Evolutionary conservation across 2,329 filamentous ascomycete species (phyloP).

Genomic region (Tolypocladium guangdongense): DNA sequence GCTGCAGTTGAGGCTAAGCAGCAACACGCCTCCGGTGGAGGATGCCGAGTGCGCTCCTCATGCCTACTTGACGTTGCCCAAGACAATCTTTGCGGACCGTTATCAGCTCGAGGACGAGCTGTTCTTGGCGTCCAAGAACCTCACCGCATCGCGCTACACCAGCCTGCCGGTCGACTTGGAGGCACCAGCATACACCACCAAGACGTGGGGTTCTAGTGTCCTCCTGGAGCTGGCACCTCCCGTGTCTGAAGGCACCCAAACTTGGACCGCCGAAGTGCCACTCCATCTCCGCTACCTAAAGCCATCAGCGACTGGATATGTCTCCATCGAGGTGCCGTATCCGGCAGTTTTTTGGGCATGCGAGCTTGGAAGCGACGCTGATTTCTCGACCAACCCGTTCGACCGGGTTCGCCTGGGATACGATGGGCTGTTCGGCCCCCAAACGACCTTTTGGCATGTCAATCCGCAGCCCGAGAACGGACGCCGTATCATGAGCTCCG

Average conservation of each 20-base stretch:
- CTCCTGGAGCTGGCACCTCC: slow-evolving; percentile 63
- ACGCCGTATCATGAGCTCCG: slow-evolving; percentile 35
- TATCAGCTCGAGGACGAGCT: slow-evolving; percentile 72
- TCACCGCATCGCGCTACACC: slow-evolving; percentile 56
- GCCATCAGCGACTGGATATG: slow-evolving; percentile 45
- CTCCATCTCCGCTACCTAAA: slow-evolving; percentile 76
- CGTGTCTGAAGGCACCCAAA: slow-evolving; percentile 18
- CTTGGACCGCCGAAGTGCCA: slow-evolving; percentile 62
- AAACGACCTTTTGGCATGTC: slow-evolving; percentile 77
- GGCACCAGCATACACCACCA: slow-evolving; percentile 70
- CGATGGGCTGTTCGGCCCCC: slow-evolving; percentile 64
- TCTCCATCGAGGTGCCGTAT: slow-evolving; percentile 55
- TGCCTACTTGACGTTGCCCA: slow-evolving; percentile 74
- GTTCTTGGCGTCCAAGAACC: slow-evolving; percentile 71
- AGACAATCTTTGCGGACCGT: slow-evolving; percentile 71
- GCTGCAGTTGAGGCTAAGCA: slow-evolving; percentile 54
- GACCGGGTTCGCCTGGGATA: slow-evolving; percentile 78
- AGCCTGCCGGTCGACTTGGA: slow-evolving; percentile 79
- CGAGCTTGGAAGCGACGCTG: slow-evolving; percentile 49
- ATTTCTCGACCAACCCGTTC: slow-evolving; percentile 72
- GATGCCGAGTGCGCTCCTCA: slow-evolving; percentile 60
- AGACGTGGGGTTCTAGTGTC: slow-evolving; percentile 67
- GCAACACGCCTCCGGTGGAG: slow-evolving; percentile 35
- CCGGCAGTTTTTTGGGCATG: slow-evolving; percentile 91
- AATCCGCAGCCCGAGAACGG: slow-evolving; percentile 33